Evolutionary conservation across 257 asterid species (phyloP).

Genomic region (Craterostigma plantagineum): DNA sequence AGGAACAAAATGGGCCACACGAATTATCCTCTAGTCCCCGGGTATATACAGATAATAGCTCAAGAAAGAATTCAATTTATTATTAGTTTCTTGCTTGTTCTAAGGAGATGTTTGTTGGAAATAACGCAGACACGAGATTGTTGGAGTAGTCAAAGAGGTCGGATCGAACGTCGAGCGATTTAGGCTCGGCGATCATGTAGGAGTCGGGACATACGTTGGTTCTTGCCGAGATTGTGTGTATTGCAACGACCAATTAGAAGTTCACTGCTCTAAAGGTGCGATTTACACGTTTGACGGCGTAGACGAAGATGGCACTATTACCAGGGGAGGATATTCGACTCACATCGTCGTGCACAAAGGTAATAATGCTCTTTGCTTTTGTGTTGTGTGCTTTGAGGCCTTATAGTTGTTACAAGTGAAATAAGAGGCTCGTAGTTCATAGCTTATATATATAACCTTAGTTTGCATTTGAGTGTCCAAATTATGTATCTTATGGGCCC

Average conservation of each 20-base stretch:
- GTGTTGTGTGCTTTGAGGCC: background rate
- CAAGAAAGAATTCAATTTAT: background rate
- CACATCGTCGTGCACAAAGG: constrained; percentile 66
- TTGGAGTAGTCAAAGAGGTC: constrained; percentile 48
- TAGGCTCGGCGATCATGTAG: constrained; percentile 61
- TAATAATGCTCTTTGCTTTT: constrained; percentile 1
- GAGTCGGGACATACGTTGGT: constrained; percentile 83
- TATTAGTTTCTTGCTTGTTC: background rate
- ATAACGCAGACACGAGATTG: constrained; percentile 61
- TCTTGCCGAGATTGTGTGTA: constrained; percentile 84
- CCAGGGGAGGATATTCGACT: constrained; percentile 87
- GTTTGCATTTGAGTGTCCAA: too few relatives aligned
- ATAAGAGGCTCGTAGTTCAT: too few relatives aligned
- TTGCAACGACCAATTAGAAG: constrained; percentile 39
- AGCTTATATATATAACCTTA: too few relatives aligned
- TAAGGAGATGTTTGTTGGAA: background rate
- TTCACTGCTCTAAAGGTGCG: constrained; percentile 53
- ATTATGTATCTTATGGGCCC: too few relatives aligned
- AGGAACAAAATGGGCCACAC: constrained; percentile 40
- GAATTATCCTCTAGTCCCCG: constrained; percentile 88
- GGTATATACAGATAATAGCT: too few relatives aligned
- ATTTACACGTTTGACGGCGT: constrained; percentile 44
- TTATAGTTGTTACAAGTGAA: too few relatives aligned
- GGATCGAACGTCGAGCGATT: constrained; percentile 45
- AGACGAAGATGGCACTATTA: constrained; percentile 72